These are phyloP conservation scores for Lodderomyces orthopsilosis DNA, from an alignment of 1,139 yeast species.

Conservation along the genomic window DNA sequence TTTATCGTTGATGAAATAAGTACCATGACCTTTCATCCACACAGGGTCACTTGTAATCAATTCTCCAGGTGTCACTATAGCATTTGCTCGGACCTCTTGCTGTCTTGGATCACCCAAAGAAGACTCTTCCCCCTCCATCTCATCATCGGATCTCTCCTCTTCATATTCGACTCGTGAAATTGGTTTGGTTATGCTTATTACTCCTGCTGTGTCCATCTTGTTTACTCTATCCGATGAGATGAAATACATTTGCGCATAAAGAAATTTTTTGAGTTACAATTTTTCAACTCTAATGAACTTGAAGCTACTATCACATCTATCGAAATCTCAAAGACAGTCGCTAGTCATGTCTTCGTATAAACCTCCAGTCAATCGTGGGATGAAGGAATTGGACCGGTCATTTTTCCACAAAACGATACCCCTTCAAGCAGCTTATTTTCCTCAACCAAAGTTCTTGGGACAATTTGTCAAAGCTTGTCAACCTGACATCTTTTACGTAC, in stretches of 20 bases:
- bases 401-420: slow-evolving; percentile 57
- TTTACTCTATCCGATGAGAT: slow-evolving; percentile 7
- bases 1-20: slow-evolving; percentile 67
- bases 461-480: slow-evolving; percentile 51
- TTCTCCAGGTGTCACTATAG: slow-evolving; percentile 93
- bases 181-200: slow-evolving; percentile 41
- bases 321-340: slow-evolving; percentile 27
- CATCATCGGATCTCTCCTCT: slow-evolving; percentile 23
- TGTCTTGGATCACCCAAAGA: slow-evolving; percentile 3
- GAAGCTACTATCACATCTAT: slow-evolving; percentile 9
- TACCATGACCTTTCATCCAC: slow-evolving; percentile 99
- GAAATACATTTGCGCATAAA: slow-evolving; percentile 1
- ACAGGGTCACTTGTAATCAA: slow-evolving; percentile 90
- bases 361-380: slow-evolving; percentile 69
- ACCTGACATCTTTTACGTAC: slow-evolving; percentile 57
- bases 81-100: slow-evolving; percentile 4
- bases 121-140: slow-evolving; percentile 25
- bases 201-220: slow-evolving; percentile 27
- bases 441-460: slow-evolving; percentile 63
- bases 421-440: slow-evolving; percentile 65
- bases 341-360: slow-evolving; percentile 34
- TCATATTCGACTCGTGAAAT: slow-evolving; percentile 10
- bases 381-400: slow-evolving; percentile 63
- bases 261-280: neutral
- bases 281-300: slow-evolving; percentile 7